Evolutionary conservation across 2,329 filamentous ascomycete genomes (phyloP), one percentile per base, ranked within the genome.

Genomic region (Hypoxylon sp.): DNA sequence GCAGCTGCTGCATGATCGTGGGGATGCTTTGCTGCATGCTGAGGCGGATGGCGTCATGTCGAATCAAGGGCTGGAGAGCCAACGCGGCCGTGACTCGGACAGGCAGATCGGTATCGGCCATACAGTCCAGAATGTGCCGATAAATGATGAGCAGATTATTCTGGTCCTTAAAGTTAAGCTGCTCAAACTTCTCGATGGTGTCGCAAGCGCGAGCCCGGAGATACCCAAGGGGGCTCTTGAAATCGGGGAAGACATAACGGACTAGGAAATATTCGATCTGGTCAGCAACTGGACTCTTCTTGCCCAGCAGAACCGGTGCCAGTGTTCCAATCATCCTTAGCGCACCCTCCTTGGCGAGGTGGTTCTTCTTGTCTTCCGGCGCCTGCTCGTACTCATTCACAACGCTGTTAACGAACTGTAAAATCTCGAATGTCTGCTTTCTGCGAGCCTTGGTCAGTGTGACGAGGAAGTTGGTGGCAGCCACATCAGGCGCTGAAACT

Each of bases 221-320:
- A 75, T 92, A 97, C 25, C 93, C 94, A 68, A 96, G 90, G 9
- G 85, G 80, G 73, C 91, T 97, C 63, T 90, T 87, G 78, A 99
- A 99, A 67, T 99, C 94, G 35, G 94, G 94, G 78, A 99, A 97
- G 49, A 99, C 94, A 67, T 97, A 96, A 67, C 93, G 89, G 43
- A 97, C 93, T 62, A 99, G 89, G 79, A 99, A 99, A 73, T 96
- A 97, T 73, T 99, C 94, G 49, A 97, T 92, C 72, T 97, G 91
- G 67, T 96, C 89, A 25, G 93, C 94, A 61, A 99, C 97, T 1
- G 94, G 94, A 67, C 92, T 97, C 81, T 97, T 97, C 81, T 97
- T 99, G 63, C 91, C 91, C 25, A 99, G 80, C 37, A 99, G 95
- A 42, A 99, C 93, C 21, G 91, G 90, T 0, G 94, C 90, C 35